Evolutionary conservation across 495 filamentous ascomycete genomes (phyloP).

Genomic region (Bacidia gigantensis): DNA sequence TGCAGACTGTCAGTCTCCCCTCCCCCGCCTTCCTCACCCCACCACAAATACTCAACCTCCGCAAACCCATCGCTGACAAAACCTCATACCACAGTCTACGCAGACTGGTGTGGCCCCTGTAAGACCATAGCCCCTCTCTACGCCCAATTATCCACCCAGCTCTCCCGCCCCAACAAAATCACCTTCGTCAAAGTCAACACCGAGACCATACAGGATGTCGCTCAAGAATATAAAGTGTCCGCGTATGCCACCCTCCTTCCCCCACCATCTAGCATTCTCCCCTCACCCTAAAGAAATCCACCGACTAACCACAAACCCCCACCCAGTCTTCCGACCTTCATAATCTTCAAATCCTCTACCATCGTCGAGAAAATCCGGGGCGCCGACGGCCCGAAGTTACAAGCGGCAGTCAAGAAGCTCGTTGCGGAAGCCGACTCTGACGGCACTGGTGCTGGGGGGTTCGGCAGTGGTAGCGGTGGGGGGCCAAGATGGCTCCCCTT

Average conservation of each 20-base stretch:
- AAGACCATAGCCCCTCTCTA: conserved; percentile 74
- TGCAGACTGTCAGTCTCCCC: conserved; percentile 58
- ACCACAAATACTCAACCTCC: background rate
- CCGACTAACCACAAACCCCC: background rate
- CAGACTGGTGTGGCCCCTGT: conserved; percentile 77
- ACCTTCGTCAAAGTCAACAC: conserved; percentile 82
- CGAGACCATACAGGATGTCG: conserved; percentile 60
- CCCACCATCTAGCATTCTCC: background rate
- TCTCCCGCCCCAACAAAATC: conserved; percentile 58
- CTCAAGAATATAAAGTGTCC: conserved; percentile 55
- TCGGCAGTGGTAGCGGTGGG: conserved; percentile 24
- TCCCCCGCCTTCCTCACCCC: conserved; percentile 14
- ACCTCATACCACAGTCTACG: conserved; percentile 49
- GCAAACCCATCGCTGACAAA: background rate
- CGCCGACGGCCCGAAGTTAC: conserved; percentile 55
- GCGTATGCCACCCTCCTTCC: conserved; percentile 41
- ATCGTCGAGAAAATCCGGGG: conserved; percentile 56
- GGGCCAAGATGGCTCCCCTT: conserved; percentile 59
- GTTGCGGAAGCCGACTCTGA: conserved; percentile 50
- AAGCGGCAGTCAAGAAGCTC: conserved; percentile 57
- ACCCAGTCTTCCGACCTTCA: conserved; percentile 64
- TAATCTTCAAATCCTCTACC: conserved; percentile 68
- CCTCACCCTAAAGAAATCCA: background rate
- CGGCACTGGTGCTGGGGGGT: conserved; percentile 34
- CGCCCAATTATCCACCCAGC: conserved; percentile 57